Conservation (phyloP, 495 filamentous ascomycete genomes). For the Penicillium verhagenii region DNA sequence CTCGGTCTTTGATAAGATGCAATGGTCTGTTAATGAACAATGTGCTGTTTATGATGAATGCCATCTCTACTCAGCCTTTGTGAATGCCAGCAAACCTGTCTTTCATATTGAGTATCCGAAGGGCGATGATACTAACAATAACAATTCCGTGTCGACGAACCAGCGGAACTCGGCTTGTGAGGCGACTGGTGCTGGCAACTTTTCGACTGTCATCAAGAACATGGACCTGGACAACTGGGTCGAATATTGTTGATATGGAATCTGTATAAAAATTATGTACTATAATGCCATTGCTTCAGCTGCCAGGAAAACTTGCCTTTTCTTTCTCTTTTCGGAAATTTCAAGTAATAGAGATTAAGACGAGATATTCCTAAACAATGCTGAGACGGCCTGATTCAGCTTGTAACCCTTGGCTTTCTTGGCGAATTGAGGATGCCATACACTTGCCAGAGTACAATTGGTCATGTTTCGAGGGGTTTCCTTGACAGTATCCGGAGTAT, state of each 20-base stretch:
- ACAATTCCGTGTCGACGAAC: slow-evolving; percentile 26
- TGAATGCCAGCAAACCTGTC: slow-evolving; percentile 61
- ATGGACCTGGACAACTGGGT: slow-evolving; percentile 62
- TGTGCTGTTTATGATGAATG: slow-evolving; percentile 63
- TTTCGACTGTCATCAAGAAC: slow-evolving; percentile 65
- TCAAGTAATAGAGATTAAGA: not conserved
- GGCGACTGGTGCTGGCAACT: slow-evolving; percentile 38
- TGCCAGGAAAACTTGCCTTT: not conserved
- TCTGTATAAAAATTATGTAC: not conserved
- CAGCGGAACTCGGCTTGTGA: slow-evolving; percentile 36
- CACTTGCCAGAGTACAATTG: slow-evolving; percentile 6
- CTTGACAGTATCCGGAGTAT: not conserved
- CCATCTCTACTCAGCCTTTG: slow-evolving; percentile 54
- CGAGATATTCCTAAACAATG: not conserved
- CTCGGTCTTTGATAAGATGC: slow-evolving; percentile 52
- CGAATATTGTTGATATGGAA: slow-evolving; percentile 39
- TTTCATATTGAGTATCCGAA: slow-evolving; percentile 73
- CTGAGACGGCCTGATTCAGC: not conserved
- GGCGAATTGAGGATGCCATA: not conserved
- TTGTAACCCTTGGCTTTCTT: not conserved
- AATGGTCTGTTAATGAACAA: slow-evolving; percentile 74
- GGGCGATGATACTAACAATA: slow-evolving; percentile 39
- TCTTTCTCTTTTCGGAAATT: not conserved
- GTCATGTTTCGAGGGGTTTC: slow-evolving; percentile 15
- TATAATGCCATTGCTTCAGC: not conserved